phyloP scores from a whole-genome alignment of 176 grass and related monocot species.

The Eremochloa ophiuroides region DNA sequence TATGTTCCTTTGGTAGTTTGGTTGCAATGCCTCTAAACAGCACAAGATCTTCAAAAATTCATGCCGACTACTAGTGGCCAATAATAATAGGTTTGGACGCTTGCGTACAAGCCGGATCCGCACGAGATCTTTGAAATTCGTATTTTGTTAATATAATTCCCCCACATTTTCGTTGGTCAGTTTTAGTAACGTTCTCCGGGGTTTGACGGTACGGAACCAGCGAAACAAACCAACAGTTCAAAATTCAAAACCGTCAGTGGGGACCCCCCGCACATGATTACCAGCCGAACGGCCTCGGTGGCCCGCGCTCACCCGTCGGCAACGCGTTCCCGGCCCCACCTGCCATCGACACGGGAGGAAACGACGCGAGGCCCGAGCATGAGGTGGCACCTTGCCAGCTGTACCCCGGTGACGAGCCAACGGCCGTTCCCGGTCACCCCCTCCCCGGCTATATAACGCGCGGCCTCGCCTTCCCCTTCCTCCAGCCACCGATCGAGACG shows the following conservation, averaged over 20 bases:
- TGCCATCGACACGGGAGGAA: constrained; percentile 6
- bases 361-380: constrained; percentile 23
- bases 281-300: constrained; percentile 26
- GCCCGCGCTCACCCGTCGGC: neutral
- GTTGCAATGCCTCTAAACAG: too few relatives aligned
- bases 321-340: neutral
- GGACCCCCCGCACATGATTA: constrained; percentile 11
- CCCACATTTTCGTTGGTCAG: neutral
- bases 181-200: constrained; percentile 25
- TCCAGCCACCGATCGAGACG: constrained; percentile 28
- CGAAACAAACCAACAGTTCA: constrained; percentile 23
- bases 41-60: too few relatives aligned
- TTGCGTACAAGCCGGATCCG: neutral
- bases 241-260: constrained; percentile 41
- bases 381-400: constrained; percentile 46
- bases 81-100: neutral
- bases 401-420: constrained; percentile 32
- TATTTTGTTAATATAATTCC: neutral
- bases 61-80: too few relatives aligned
- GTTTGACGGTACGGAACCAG: constrained; percentile 32
- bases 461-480: constrained; percentile 4
- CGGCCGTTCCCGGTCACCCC: constrained; percentile 9
- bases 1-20: too few relatives aligned
- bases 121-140: neutral
- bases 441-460: constrained; percentile 16